Evolutionary conservation across 345 rosid species (phyloP), one percentile per base, ranked within the genome.

Genomic region (Reutealis trisperma): DNA sequence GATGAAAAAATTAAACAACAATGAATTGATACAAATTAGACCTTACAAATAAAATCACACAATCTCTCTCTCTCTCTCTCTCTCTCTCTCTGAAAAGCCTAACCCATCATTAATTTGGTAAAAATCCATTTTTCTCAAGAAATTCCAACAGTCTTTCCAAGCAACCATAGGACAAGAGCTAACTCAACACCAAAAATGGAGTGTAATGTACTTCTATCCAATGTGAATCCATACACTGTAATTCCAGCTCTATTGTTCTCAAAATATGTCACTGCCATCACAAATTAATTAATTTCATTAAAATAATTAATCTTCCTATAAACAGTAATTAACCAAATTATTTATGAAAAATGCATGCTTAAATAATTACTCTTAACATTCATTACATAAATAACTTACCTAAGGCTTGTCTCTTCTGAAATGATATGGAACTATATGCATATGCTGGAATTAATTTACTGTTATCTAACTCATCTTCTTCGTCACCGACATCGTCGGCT

Each of bases 161-260:
- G 90, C 77, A 93, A 70, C 98, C 98, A 93, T 0, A 96, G 85
- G 73, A 96, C 96, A 59, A 96, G 94, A 45, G 99, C 93, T 67
- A 96, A 70, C 83, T 96, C 91, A 13, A 96, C 85, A 0, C 94
- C 94, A 7, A 96, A 93, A 69, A 96, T 90, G 49, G 97, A 89
- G 80, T 91, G 98, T 6, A 96, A 85, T 8, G 98, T 91, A 77
- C 85, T 85, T 82, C 99, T 80, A 70, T 96, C 98, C 0, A 93
- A 84, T 11, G 88, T 88, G 84, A 90, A 92, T 49, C 98, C 99
- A 47, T 84, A 96, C 73, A 96, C 83, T 0, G 99, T 92, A 69
- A 96, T 92, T 75, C 98, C 99, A 8, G 97, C 94, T 76, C 75
- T 84, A 30, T 96, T 96, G 85, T 93, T 96, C 92, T 96, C 98